These are phyloP conservation scores for Paraglomus occultum DNA, from an alignment of 192 early-diverging fungal genomes.

Conservation along the genomic window DNA sequence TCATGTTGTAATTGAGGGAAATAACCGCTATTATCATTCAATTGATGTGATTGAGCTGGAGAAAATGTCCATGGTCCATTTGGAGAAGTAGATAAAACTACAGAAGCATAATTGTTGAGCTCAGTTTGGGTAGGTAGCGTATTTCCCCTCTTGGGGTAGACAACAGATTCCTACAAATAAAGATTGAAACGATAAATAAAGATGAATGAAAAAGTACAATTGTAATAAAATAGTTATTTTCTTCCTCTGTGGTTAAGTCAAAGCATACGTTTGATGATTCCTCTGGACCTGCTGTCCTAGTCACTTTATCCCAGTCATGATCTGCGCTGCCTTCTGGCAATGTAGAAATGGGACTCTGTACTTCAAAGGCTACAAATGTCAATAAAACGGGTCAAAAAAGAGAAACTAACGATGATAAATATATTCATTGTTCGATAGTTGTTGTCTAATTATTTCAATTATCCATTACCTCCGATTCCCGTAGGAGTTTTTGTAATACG, in stretches of 20 bases:
- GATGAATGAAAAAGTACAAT: background rate
- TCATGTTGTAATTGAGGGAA: slow-evolving; percentile 30
- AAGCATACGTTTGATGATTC: slow-evolving; percentile 29
- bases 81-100: slow-evolving; percentile 16
- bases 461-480: slow-evolving; percentile 8
- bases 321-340: slow-evolving; percentile 20
- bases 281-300: slow-evolving; percentile 15
- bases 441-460: too few species aligned
- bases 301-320: slow-evolving; percentile 28
- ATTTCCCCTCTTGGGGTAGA: slow-evolving; percentile 23
- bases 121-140: slow-evolving; percentile 26
- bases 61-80: slow-evolving; percentile 24
- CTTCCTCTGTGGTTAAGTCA: background rate
- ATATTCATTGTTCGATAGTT: background rate
- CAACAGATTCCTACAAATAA: slow-evolving; percentile 27
- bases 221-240: background rate
- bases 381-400: background rate
- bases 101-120: slow-evolving; percentile 20
- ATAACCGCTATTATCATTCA: slow-evolving; percentile 25
- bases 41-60: slow-evolving; percentile 8
- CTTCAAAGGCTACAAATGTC: background rate
- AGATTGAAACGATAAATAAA: background rate
- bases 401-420: background rate
- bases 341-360: slow-evolving; percentile 3
- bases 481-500: slow-evolving; percentile 1